Evolutionary conservation across 1,139 yeast species (phyloP), one percentile per base, ranked within the genome.

Genomic region (Geotrichum europaeum): DNA sequence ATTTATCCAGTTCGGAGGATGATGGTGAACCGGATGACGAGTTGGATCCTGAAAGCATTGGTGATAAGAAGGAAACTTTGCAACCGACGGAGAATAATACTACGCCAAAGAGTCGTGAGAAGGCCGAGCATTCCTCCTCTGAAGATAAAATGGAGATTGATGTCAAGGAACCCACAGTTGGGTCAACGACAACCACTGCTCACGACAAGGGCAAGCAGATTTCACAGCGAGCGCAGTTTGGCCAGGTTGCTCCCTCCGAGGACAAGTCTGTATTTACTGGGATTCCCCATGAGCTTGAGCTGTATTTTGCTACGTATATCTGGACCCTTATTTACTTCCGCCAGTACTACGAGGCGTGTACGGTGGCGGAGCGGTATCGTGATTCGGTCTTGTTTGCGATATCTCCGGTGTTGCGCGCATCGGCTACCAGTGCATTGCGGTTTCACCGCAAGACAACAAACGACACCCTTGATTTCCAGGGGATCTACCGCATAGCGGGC

Each of bases 221-320:
- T 12, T 49, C 56, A 15, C 43, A 49, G 13, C n/a, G 20, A 15
- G 7, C 34, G 10, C n/a, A 4, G 15, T 18, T 30, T 12, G 32
- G 25, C 4, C 47, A 40, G 47, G 9, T 5, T 40, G n/a, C 22
- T 15, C 5, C 47, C 28, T 9, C 49, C 24, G 13, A 53, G 30
- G 52, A 36, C 2, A 32, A 55, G 36, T 25, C 47, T 5, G 28
- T 18, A 12, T 32, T 34, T 9, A 12, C 49, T 12, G 54, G 54
- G n/a, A 54, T 58, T n/a, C 53, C 58, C 5, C 40, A n/a, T 10
- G 59, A 59, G 10, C 57, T 59, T 10, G 61, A 59, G 24, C 49
- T 49, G 34, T 59, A 59, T 47, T 59, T 56, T 52, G 59, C 54
- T 4, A 55, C 53, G 7, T 59, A 59, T 47, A 52, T 59, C 52